Percentiles rank a stretch among this genome's conserved stretches.
These are phyloP conservation scores for Didymella pinodella DNA, from an alignment of 2,329 filamentous ascomycete species.

Conservation along the genomic window DNA sequence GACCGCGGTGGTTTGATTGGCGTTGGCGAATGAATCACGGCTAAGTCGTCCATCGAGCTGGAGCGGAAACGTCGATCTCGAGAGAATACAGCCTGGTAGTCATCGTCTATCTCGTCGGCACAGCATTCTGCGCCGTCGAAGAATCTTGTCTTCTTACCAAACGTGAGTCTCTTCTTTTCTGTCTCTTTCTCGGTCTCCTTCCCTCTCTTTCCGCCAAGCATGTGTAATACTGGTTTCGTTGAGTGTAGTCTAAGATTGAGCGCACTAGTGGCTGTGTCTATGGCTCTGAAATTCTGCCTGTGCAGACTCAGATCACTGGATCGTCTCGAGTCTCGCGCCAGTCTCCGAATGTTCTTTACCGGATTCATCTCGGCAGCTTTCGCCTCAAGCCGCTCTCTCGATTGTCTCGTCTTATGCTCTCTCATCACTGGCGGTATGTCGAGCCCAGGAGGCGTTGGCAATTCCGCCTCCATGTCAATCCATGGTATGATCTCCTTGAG, in stretches of 20 bases:
- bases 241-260: neutral
- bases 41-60: neutral
- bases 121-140: conserved; percentile 6
- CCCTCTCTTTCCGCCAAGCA: neutral
- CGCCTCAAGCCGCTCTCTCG: neutral
- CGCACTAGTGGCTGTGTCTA: neutral
- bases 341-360: conserved; percentile 5
- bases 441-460: neutral
- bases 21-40: neutral
- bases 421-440: neutral
- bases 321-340: neutral
- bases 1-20: neutral
- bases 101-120: neutral
- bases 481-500: conserved; percentile 14
- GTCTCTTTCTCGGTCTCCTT: neutral
- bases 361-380: conserved; percentile 9
- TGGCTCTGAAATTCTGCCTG: neutral
- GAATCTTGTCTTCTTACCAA: conserved; percentile 1
- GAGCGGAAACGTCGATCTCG: neutral
- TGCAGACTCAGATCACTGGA: neutral
- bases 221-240: neutral
- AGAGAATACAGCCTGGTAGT: too few species aligned
- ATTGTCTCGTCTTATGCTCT: neutral
- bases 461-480: conserved; percentile 5
- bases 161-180: neutral